A percentile compares a stretch with the other conserved stretches of the same genome.
Conservation (phyloP, 2,329 filamentous ascomycete species). For the Trichoderma atroviride region DNA sequence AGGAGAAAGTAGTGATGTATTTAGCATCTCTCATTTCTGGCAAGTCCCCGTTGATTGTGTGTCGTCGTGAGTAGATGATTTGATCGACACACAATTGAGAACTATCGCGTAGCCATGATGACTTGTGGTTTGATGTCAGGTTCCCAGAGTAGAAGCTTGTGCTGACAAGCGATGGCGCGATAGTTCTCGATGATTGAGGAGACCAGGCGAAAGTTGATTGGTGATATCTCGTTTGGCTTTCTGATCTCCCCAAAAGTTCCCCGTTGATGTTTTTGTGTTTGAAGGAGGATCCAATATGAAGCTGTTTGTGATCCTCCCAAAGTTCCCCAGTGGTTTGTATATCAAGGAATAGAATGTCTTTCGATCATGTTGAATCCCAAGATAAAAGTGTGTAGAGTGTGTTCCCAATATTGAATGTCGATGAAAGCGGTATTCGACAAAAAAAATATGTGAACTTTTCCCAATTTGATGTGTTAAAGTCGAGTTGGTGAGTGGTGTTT, state of each 20-base stretch:
- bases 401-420: constrained; percentile 1
- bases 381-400: neutral
- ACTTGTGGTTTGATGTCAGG: neutral
- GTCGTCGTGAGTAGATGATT: neutral
- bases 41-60: constrained; percentile 9
- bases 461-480: neutral
- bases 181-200: constrained; percentile 6
- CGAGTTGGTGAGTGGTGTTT: neutral
- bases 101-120: neutral
- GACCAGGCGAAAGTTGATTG: neutral
- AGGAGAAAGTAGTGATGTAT: neutral
- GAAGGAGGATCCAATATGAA: neutral
- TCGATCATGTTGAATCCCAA: neutral
- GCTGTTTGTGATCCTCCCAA: neutral
- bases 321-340: neutral
- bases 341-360: neutral
- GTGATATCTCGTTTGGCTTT: neutral
- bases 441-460: neutral
- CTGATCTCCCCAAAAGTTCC: constrained; percentile 9
- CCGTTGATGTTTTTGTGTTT: neutral
- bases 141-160: neutral
- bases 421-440: neutral
- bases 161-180: neutral
- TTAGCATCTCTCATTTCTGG: neutral
- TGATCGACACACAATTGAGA: constrained; percentile 4